Evolutionary conservation across 495 filamentous ascomycete genomes (phyloP).

Genomic region (Aspergillus coremiiformis): DNA sequence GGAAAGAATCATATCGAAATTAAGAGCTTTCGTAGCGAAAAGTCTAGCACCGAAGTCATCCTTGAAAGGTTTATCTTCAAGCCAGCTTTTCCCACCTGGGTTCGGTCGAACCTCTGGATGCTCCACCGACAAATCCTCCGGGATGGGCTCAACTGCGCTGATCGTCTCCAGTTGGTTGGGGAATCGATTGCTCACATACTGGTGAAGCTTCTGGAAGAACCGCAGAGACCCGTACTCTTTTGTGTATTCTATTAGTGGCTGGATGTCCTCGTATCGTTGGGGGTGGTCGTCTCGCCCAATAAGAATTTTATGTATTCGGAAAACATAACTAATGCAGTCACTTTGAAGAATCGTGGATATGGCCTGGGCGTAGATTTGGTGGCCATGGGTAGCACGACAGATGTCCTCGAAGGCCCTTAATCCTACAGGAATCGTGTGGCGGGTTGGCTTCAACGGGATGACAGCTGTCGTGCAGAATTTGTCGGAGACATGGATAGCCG

Average conservation of each 20-base stretch:
- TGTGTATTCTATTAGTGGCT: conserved; percentile 37
- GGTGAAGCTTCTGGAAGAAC: conserved; percentile 17
- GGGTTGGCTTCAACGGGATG: not conserved
- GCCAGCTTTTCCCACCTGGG: conserved; percentile 1
- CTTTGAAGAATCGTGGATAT: conserved; percentile 49
- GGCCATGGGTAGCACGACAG: conserved; percentile 34
- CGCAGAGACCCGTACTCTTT: conserved; percentile 24
- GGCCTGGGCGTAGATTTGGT: conserved; percentile 52
- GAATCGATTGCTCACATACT: conserved; percentile 22
- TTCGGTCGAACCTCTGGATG: not conserved
- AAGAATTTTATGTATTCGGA: conserved; percentile 54
- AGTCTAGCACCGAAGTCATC: conserved; percentile 62
- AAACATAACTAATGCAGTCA: conserved; percentile 42
- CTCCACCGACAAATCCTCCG: not conserved
- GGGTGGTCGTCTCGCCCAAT: conserved; percentile 45
- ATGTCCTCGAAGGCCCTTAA: conserved; percentile 41
- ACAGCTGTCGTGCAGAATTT: not conserved
- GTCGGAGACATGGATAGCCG: conserved; percentile 13
- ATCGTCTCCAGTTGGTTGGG: not conserved
- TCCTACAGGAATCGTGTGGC: conserved; percentile 11
- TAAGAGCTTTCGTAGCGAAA: conserved; percentile 63
- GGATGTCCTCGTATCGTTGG: conserved; percentile 23
- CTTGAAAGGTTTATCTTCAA: conserved; percentile 27
- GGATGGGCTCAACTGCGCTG: not conserved
- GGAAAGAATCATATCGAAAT: conserved; percentile 56